Evolutionary conservation across 177 flowering plant genomes (phyloP), one percentile per base, ranked within the genome.

Genomic region (Tripterygium wilfordii): DNA sequence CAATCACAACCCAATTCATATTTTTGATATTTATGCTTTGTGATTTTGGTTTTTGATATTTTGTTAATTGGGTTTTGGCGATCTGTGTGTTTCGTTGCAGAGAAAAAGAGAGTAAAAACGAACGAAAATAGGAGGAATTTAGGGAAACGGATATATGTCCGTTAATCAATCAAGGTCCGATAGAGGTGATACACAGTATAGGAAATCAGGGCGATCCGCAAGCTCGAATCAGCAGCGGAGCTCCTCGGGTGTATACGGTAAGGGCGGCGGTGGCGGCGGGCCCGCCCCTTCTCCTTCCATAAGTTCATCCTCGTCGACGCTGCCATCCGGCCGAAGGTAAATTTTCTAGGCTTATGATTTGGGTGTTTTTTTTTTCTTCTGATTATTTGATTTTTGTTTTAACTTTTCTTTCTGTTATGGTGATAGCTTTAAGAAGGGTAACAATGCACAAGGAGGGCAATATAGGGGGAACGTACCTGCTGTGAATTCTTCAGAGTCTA

Each of bases 371-470:
- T n/a, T n/a, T n/a, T n/a, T n/a, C n/a, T 41, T 29, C 16, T 15
- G 30, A 1, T 20, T 10, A 15, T 17, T 13, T 58, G 12, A 4
- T n/a, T 27, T 10, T 26, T 53, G 13, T 8, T 15, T 15, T 49
- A 10, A 6, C 36, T 48, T 27, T 47, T 18, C 26, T n/a, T 23
- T 47, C 14, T 40, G n/a, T n/a, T n/a, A n/a, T 10, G 10, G 6
- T 45, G 39, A 5, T 37, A 86, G 95, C 50, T 62, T 49, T 50
- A 79, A 66, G 65, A 82, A 73, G 68, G 21, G 65, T 48, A 71
- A 61, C 60, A 72, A 78, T 85, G 88, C 76, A 32, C 96, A 79
- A 65, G 82, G 82, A 52, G 83, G 68, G 19, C 83, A 81, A 31
- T 44, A 74, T 47, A 70, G 75, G 69, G 52, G 26, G 26, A 68